A percentile compares a stretch with the other conserved stretches of the same genome.
phyloP scores from a whole-genome alignment of 176 grass and related monocot species.

The Aechmea fasciata region DNA sequence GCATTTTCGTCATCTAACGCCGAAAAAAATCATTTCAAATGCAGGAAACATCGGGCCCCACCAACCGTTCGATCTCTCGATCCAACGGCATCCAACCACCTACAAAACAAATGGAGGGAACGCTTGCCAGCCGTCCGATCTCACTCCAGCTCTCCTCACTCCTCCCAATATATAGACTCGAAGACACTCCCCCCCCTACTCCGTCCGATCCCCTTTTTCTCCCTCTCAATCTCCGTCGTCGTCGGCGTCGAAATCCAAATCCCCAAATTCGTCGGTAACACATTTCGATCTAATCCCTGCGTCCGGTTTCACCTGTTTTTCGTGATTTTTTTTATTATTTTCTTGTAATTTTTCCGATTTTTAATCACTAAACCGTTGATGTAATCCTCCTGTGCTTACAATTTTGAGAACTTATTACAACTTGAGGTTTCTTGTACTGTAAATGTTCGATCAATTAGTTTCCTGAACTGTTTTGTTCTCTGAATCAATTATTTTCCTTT shows the following conservation, averaged over 20 bases:
- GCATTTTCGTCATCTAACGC: not conserved
- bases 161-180: not conserved
- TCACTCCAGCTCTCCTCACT: not conserved
- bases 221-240: not conserved
- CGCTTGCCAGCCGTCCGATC: not conserved
- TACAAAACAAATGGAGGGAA: slow-evolving; percentile 2
- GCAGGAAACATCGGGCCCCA: not conserved
- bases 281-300: not conserved
- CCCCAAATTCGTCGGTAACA: not conserved
- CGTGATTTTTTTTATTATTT: no score
- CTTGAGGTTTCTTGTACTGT: not conserved
- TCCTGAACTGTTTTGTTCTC: not conserved
- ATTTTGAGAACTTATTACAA: not conserved
- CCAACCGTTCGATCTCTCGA: not conserved
- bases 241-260: not conserved
- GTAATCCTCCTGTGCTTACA: no score
- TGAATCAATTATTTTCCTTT: no score
- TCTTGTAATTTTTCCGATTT: no score
- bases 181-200: not conserved
- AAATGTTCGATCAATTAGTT: slow-evolving; percentile 2
- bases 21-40: not conserved
- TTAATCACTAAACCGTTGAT: no score
- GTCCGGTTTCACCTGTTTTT: not conserved
- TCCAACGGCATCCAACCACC: not conserved
- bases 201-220: not conserved